Conservation (phyloP, 768 basidiomycete species). For the Trametes gibbosa region DNA sequence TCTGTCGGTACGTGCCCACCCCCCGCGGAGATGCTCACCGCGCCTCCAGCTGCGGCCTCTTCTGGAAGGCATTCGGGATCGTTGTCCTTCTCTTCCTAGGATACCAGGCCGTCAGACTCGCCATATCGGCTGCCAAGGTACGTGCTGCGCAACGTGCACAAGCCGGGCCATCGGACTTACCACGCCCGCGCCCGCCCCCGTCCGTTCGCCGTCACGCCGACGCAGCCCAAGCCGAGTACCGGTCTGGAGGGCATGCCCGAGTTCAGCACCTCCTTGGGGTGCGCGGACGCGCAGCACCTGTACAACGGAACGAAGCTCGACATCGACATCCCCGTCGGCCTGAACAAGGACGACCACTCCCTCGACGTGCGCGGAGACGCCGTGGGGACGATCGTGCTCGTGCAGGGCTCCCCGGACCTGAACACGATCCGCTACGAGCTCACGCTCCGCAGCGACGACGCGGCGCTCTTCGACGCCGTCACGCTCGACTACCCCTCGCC, state of each 20-base stretch:
- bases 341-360: slow-evolving; percentile 37
- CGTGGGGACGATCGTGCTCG: slow-evolving; percentile 50
- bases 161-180: not conserved
- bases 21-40: too few species aligned
- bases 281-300: slow-evolving; percentile 41
- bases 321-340: slow-evolving; percentile 40
- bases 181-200: not conserved
- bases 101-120: slow-evolving; percentile 43
- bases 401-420: slow-evolving; percentile 40
- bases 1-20: too few species aligned
- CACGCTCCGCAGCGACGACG: slow-evolving; percentile 42
- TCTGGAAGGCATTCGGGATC: slow-evolving; percentile 56
- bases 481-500: slow-evolving; percentile 35
- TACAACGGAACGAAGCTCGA: slow-evolving; percentile 39
- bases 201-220: not conserved
- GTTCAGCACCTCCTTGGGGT: slow-evolving; percentile 53
- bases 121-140: slow-evolving; percentile 49
- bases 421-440: slow-evolving; percentile 50
- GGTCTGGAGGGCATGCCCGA: slow-evolving; percentile 56
- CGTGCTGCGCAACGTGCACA: slow-evolving; percentile 1
- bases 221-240: slow-evolving; percentile 45
- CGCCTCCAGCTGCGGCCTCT: slow-evolving; percentile 50
- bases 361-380: slow-evolving; percentile 48
- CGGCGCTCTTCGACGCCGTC: slow-evolving; percentile 39
- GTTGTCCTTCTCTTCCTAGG: slow-evolving; percentile 40